These are phyloP conservation scores for Trametes villosa DNA, from an alignment of 768 basidiomycete species.

Conservation along the genomic window DNA sequence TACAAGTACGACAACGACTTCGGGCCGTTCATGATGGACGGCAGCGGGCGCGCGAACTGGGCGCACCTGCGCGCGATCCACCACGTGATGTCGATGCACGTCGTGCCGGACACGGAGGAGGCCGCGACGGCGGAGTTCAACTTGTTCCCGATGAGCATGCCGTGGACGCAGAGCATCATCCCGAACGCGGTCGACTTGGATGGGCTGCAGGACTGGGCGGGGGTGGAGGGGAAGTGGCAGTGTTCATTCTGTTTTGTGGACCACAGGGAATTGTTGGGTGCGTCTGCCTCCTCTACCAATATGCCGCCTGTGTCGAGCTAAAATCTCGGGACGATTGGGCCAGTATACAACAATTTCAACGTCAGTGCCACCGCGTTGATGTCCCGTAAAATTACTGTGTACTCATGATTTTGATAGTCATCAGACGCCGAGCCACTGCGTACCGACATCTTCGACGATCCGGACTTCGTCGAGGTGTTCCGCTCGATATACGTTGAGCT, in stretches of 20 bases:
- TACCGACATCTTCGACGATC: constrained; percentile 52
- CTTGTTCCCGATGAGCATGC: constrained; percentile 54
- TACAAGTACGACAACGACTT: constrained; percentile 54
- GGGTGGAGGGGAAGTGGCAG: constrained; percentile 61
- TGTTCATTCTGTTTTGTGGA: constrained; percentile 72
- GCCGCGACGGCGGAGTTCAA: constrained; percentile 20
- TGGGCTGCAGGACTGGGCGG: constrained; percentile 57
- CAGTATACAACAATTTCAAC: constrained; percentile 54
- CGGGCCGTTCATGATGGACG: constrained; percentile 58
- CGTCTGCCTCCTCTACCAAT: constrained; percentile 33
- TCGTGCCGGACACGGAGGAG: constrained; percentile 42
- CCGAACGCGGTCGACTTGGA: constrained; percentile 43
- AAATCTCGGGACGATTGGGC: too few relatives aligned
- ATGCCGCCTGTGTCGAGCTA: too few relatives aligned
- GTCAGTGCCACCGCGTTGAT: constrained; percentile 17
- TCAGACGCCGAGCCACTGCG: constrained; percentile 42
- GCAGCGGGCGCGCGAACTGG: constrained; percentile 59
- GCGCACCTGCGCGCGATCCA: constrained; percentile 58
- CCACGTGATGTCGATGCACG: constrained; percentile 58
- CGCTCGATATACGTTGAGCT: constrained; percentile 53
- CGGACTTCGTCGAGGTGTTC: constrained; percentile 56
- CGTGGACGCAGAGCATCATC: constrained; percentile 56
- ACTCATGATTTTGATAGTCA: constrained; percentile 23
- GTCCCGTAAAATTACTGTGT: not conserved
- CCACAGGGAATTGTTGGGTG: constrained; percentile 66